phyloP scores from a whole-genome alignment of 495 filamentous ascomycete species.

The Penicillium tannophilum region DNA sequence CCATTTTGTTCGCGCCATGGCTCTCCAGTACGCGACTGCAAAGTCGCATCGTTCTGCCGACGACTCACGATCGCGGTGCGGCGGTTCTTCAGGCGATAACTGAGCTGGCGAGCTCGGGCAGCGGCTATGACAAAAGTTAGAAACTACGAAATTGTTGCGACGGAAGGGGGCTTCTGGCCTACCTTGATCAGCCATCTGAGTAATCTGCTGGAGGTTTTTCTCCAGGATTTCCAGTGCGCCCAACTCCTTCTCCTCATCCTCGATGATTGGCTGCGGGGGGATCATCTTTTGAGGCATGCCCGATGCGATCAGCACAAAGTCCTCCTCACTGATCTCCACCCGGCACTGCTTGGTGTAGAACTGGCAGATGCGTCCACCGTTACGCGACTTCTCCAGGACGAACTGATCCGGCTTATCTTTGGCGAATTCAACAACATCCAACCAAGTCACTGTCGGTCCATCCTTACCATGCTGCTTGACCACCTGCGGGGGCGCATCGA shows the following conservation, averaged over 20 bases:
- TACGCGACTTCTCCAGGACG: conserved; percentile 65
- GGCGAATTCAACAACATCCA: conserved; percentile 84
- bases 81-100: conserved; percentile 76
- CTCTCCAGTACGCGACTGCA: conserved; percentile 38
- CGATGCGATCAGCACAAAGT: conserved; percentile 77
- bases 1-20: conserved; percentile 43
- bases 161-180: conserved; percentile 19
- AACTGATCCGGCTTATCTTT: conserved; percentile 80
- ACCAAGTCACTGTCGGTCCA: conserved; percentile 67
- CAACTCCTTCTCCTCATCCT: conserved; percentile 84
- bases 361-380: conserved; percentile 71
- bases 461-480: conserved; percentile 67
- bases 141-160: not conserved
- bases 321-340: conserved; percentile 86
- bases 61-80: conserved; percentile 69
- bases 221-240: conserved; percentile 83
- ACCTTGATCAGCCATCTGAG: conserved; percentile 82
- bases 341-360: conserved; percentile 79
- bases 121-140: conserved; percentile 56
- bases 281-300: conserved; percentile 84
- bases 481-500: conserved; percentile 76
- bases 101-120: conserved; percentile 76
- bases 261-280: conserved; percentile 76
- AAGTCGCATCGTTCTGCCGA: conserved; percentile 50
- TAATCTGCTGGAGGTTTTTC: conserved; percentile 70